Evolutionary conservation across 2,329 filamentous ascomycete genomes (phyloP).

Genomic region (Arthrobotrys musiformis): DNA sequence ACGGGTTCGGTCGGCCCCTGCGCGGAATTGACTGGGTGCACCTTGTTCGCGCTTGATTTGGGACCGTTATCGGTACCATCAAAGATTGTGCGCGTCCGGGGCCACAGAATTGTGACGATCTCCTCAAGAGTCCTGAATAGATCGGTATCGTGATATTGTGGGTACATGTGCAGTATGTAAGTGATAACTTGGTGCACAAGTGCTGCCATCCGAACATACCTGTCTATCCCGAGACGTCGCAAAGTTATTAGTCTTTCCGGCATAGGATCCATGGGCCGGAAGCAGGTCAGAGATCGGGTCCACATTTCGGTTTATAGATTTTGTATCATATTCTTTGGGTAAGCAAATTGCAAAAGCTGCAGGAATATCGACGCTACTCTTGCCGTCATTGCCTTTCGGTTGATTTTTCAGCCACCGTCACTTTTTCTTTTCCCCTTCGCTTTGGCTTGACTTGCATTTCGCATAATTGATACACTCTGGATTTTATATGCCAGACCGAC

Average conservation of each 20-base stretch:
- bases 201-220: not conserved
- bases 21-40: conserved; percentile 30
- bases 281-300: conserved; percentile 10
- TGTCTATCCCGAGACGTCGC: conserved; percentile 22
- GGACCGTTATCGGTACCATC: conserved; percentile 53
- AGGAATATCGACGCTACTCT: not conserved
- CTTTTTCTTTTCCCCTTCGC: conserved; percentile 13
- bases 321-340: not conserved
- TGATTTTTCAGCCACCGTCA: conserved; percentile 16
- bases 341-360: not conserved
- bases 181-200: too few species aligned
- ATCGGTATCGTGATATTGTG: not conserved
- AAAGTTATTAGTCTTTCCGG: conserved; percentile 12
- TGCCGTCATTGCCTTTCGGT: conserved; percentile 16
- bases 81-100: conserved; percentile 37
- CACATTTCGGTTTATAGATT: conserved; percentile 1
- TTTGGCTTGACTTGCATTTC: conserved; percentile 40
- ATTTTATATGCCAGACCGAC: conserved; percentile 17
- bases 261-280: conserved; percentile 12
- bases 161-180: not conserved
- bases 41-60: conserved; percentile 45
- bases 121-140: not conserved
- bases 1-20: conserved; percentile 33
- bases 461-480: conserved; percentile 32
- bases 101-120: conserved; percentile 20